Evolutionary conservation across 768 basidiomycete species (phyloP).

Genomic region (Terana coerulea): DNA sequence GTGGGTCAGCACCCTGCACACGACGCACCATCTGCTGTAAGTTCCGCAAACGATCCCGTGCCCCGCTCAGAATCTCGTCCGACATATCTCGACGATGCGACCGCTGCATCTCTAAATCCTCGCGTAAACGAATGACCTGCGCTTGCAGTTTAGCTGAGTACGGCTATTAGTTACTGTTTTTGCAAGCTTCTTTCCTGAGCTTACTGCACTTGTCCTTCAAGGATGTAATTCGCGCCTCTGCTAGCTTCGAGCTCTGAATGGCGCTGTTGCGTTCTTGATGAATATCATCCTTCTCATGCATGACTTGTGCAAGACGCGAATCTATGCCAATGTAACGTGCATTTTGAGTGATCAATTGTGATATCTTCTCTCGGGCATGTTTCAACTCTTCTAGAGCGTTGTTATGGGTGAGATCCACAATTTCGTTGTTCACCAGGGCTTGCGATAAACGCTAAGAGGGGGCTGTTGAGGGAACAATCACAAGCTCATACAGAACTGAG

Average conservation of each 20-base stretch:
- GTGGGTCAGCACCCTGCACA: no score
- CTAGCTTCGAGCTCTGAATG: conserved; percentile 57
- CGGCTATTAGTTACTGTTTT: not conserved
- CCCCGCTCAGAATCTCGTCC: conserved; percentile 63
- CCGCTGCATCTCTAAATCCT: conserved; percentile 59
- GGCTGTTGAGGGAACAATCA: conserved; percentile 6
- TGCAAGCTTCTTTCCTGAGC: no score
- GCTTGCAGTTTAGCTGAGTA: conserved; percentile 60
- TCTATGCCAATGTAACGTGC: conserved; percentile 73
- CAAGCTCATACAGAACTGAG: conserved; percentile 9
- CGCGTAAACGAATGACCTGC: conserved; percentile 62
- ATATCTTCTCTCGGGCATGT: conserved; percentile 63
- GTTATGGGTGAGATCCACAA: conserved; percentile 76
- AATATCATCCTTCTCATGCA: conserved; percentile 79
- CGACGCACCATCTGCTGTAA: conserved; percentile 53
- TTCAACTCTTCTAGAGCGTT: conserved; percentile 70
- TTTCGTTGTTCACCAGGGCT: conserved; percentile 76
- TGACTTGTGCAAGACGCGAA: conserved; percentile 53
- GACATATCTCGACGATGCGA: conserved; percentile 59
- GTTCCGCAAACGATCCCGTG: conserved; percentile 57
- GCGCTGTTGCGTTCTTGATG: conserved; percentile 79
- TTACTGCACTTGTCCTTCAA: conserved; percentile 67
- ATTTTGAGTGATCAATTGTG: conserved; percentile 63
- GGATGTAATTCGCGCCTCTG: conserved; percentile 62
- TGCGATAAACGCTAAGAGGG: conserved; percentile 64